phyloP scores from a whole-genome alignment of 108 stramenopile species.

The Fragilariopsis cylindrus region DNA sequence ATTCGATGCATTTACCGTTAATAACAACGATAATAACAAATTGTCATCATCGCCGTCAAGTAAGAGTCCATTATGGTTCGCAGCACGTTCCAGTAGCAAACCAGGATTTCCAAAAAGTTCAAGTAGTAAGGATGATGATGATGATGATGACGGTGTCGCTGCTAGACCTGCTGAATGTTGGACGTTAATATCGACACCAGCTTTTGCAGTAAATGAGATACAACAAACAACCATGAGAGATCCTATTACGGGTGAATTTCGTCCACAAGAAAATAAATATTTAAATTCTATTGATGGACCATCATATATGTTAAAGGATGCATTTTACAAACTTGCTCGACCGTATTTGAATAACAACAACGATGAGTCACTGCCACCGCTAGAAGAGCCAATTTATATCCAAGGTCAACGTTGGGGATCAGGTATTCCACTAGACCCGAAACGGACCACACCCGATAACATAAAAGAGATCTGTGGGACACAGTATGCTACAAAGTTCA shows the following conservation, averaged over 20 bases:
- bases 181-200: constrained; percentile 63
- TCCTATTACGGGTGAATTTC: constrained; percentile 53
- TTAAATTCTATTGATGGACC: constrained; percentile 52
- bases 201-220: constrained; percentile 54
- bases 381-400: constrained; percentile 29
- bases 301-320: constrained; percentile 27
- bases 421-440: constrained; percentile 35
- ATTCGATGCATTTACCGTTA: constrained; percentile 26
- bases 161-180: constrained; percentile 41
- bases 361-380: constrained; percentile 21
- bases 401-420: constrained; percentile 66
- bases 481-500: constrained; percentile 41
- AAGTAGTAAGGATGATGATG: background rate
- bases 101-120: constrained; percentile 31
- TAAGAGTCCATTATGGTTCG: constrained; percentile 48
- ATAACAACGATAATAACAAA: background rate
- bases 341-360: constrained; percentile 6
- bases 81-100: constrained; percentile 47
- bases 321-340: constrained; percentile 36
- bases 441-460: constrained; percentile 8
- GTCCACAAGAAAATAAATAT: constrained; percentile 53
- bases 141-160: background rate
- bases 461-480: constrained; percentile 40
- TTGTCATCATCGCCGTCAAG: background rate
- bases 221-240: constrained; percentile 64